Base-by-base conservation (phyloP, 495 filamentous ascomycete genomes). In the Oidiodendron maius region DNA sequence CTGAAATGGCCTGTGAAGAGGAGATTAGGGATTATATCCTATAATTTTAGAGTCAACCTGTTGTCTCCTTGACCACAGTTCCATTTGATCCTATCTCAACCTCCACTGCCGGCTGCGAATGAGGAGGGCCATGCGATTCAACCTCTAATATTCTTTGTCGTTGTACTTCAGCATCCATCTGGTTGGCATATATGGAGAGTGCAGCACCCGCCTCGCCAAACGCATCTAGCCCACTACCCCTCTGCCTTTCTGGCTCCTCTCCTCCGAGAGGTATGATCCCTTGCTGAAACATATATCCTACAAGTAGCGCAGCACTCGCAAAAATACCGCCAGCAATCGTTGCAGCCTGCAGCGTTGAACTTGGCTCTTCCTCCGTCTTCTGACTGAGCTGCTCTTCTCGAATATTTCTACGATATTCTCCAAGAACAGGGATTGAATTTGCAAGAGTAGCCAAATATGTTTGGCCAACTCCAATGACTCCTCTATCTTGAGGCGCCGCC, bases 161-260 rank as follows among this genome's bases (percentile, higher is more conserved):
- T n/a, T n/a, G n/a, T n/a, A n/a, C n/a, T n/a, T n/a, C n/a, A n/a
- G 21, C 38, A 48, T 60, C 50, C 54, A 61, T 55, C 25, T 40
- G 41, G 12, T 16, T 40, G 15, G 58, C 51, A 35, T 51, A 58
- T 12, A 55, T 36, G 10, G 42, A 36, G 30, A 61, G 40, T 37
- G 47, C 47, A 4, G 42, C 57, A 11, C 58, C 58, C 18, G 58
- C 55, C 13, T 61, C 58, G 3, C 55, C 58, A 28, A 55, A 50
- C 10, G 4, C 44, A 16, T 39, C 46, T 10, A 61, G 36, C 6
- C 51, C 54, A 4, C n/a, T 13, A 39, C 15, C 18, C 45, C n/a
- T 15, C 18, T 20, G 38, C 30, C 16, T 26, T 8, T 42, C 20
- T 36, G 43, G 10, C 23, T 21, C 18, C 36, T 49, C 38, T 23